These are phyloP conservation scores for Xylaria flabelliformis DNA, from an alignment of 495 filamentous ascomycete genomes.

Conservation along the genomic window DNA sequence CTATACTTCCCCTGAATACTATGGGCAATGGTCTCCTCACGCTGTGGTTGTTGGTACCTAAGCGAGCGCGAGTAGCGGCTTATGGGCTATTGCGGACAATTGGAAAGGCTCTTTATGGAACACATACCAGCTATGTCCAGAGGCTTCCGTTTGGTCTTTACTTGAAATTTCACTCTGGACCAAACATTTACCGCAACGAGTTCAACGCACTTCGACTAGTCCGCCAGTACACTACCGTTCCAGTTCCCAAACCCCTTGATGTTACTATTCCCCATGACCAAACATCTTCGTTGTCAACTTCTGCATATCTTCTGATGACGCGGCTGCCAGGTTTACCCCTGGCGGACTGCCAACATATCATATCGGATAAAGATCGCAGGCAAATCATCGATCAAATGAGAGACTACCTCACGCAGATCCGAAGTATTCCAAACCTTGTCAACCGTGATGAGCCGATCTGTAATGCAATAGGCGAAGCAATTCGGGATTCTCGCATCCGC, in stretches of 20 bases:
- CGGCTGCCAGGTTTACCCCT: not conserved
- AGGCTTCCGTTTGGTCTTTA: conserved; percentile 46
- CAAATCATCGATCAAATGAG: conserved; percentile 35
- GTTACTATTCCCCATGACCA: not conserved
- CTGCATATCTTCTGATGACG: not conserved
- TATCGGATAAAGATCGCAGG: conserved; percentile 34
- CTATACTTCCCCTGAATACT: not conserved
- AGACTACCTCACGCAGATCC: conserved; percentile 38
- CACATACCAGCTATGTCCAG: conserved; percentile 27
- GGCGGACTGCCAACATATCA: conserved; percentile 18
- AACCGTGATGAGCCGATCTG: conserved; percentile 32
- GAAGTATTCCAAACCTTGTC: conserved; percentile 32
- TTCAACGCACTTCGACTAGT: conserved; percentile 41
- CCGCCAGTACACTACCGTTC: conserved; percentile 37
- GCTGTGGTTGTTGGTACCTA: conserved; percentile 35
- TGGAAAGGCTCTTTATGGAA: conserved; percentile 35
- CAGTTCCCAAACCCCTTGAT: conserved; percentile 31
- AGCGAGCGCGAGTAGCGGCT: conserved; percentile 24
- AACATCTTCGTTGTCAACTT: not conserved
- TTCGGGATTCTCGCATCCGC: conserved; percentile 36
- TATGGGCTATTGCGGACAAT: conserved; percentile 37
- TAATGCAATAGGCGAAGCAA: conserved; percentile 38
- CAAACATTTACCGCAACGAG: conserved; percentile 35
- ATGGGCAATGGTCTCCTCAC: conserved; percentile 21
- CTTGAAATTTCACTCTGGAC: conserved; percentile 33